These are phyloP conservation scores for Adansonia rubrostipa DNA, from an alignment of 441 rosid genomes.

Conservation along the genomic window DNA sequence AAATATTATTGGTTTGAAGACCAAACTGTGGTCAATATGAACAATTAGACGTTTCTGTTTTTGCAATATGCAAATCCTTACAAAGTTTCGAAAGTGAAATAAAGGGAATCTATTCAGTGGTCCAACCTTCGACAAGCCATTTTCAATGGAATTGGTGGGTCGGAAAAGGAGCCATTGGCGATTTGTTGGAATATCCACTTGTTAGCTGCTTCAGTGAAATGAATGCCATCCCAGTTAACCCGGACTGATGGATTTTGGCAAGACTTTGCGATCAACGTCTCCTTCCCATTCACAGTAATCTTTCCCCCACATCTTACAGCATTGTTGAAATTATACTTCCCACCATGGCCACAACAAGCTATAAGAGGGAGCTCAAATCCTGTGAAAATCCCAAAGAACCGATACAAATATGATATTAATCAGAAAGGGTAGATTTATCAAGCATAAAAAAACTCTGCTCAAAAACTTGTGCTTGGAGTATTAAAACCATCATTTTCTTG, in stretches of 20 bases:
- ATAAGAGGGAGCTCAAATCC: conserved; percentile 48
- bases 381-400: not conserved
- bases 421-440: not conserved
- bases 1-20: not conserved
- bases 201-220: conserved; percentile 65
- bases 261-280: conserved; percentile 49
- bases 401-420: not conserved
- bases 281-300: conserved; percentile 45
- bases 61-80: not conserved
- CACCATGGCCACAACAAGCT: conserved; percentile 93
- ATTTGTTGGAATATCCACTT: conserved; percentile 54
- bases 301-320: conserved; percentile 57
- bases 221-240: conserved; percentile 67
- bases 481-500: not conserved
- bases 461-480: conserved; percentile 23
- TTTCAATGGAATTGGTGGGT: conserved; percentile 40
- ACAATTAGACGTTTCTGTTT: not conserved
- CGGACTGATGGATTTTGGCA: conserved; percentile 50
- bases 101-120: not conserved
- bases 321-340: conserved; percentile 69
- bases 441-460: conserved; percentile 9
- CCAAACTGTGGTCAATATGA: not conserved
- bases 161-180: conserved; percentile 44
- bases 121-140: conserved; percentile 37
- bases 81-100: not conserved